Conservation (phyloP, 1,284 basidiomycete genomes). For the Crucibulum cyathiforme region DNA sequence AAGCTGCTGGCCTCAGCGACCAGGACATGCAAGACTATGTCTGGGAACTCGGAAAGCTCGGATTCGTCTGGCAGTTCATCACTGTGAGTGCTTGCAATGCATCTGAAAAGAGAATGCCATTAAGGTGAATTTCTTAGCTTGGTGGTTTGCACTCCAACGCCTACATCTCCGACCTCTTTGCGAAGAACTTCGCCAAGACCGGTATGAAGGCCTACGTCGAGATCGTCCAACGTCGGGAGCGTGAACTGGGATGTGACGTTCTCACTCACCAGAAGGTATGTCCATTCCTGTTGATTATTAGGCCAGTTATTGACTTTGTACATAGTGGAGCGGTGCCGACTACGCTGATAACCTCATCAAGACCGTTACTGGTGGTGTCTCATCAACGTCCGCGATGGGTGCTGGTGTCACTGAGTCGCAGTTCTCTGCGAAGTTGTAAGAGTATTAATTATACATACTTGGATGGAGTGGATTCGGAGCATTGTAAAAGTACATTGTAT, state of each 20-base stretch:
- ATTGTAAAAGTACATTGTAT: constrained; percentile 26
- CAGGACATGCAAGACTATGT: constrained; percentile 91
- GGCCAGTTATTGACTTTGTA: constrained; percentile 12
- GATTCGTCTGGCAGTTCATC: constrained; percentile 99
- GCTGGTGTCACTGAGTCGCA: constrained; percentile 92
- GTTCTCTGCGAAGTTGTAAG: constrained; percentile 71
- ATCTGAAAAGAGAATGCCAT: constrained; percentile 8
- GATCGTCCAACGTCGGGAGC: constrained; percentile 84
- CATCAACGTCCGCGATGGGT: constrained; percentile 96
- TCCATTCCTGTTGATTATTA: constrained; percentile 5
- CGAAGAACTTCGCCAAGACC: constrained; percentile 85
- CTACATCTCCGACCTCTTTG: constrained; percentile 95
- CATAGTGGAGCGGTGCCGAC: constrained; percentile 92
- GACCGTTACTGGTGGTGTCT: constrained; percentile 94
- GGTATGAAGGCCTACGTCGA: constrained; percentile 94
- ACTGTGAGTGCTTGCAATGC: constrained; percentile 63
- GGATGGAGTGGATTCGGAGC: neutral
- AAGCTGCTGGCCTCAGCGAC: constrained; percentile 86
- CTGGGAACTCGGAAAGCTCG: constrained; percentile 93
- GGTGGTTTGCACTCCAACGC: constrained; percentile 97
- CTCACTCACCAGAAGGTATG: constrained; percentile 85
- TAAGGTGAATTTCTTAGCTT: constrained; percentile 58
- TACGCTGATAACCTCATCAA: constrained; percentile 92
- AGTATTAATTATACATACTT: constrained; percentile 1
- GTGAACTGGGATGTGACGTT: constrained; percentile 90